Evolutionary conservation across 2,329 filamentous ascomycete species (phyloP), one percentile per base, ranked within the genome.

Genomic region (Metarhizium album): DNA sequence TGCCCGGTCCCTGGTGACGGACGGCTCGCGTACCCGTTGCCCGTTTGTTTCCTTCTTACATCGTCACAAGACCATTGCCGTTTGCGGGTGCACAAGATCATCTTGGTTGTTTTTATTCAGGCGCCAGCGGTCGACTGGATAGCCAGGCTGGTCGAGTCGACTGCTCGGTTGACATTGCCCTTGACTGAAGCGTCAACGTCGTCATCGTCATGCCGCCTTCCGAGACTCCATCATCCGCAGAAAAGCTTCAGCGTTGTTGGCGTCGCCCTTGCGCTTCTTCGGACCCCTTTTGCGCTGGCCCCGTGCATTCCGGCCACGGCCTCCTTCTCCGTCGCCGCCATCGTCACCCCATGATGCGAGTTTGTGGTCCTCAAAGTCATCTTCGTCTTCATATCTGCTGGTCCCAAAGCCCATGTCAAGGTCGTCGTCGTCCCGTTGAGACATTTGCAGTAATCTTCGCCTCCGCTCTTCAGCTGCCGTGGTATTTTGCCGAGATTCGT

Each of bases 381-480:
- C 90, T 47, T 90, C 90, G 61, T 96, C 93, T 49, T 87, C 90
- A 60, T 88, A 84, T 27, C 91, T 79, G 62, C 86, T 93, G 20
- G 83, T 87, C 33, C 93, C 93, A 62, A 98, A 97, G 53, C 90
- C 91, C 74, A 97, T 80, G 62, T 98, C 93, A 70, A 98, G 78
- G 68, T 98, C 91, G 52, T 91, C 83, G 46, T 90, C 82, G 64
- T 97, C 91, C 46, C 90, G 80, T 58, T 87, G 85, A 50, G 83
- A 80, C 53, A 77, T 77, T 59, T 83, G 74, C 5, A 96, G 73
- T 72, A 96, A 86, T 57, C 80, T 84, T 65, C 82, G 84, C 48
- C 84, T 80, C 7, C 85, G 83, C 47, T 83, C 82, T 55, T 84
- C 79, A 54, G 82, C 79, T 2, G 80, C 80, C 58, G 68, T 71